phyloP scores from a whole-genome alignment of 306 rosid genomes.

The Malus fusca region DNA sequence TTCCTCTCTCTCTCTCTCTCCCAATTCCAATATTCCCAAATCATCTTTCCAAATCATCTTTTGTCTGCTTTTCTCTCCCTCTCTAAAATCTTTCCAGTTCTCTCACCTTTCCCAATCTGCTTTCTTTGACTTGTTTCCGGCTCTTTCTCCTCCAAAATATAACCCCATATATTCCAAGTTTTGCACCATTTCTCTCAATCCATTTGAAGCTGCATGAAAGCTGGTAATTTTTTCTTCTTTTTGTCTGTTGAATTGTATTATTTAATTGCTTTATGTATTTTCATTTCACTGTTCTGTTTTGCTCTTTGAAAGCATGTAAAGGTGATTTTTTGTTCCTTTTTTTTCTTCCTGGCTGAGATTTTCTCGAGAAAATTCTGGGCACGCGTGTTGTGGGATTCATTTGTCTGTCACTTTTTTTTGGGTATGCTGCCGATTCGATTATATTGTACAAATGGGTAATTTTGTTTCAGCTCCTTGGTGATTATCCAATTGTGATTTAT shows the following conservation, averaged over 20 bases:
- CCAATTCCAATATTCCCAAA: slow-evolving; percentile 20
- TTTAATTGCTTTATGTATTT: slow-evolving; percentile 10
- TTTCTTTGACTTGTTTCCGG: slow-evolving; percentile 60
- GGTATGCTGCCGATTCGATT: slow-evolving; percentile 11
- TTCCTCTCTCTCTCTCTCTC: slow-evolving; percentile 10
- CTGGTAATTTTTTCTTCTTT: slow-evolving; percentile 18
- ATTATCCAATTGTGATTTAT: neutral
- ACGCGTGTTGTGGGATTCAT: neutral
- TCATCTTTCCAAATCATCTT: slow-evolving; percentile 7
- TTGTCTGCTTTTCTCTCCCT: slow-evolving; percentile 14
- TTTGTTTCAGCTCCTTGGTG: neutral
- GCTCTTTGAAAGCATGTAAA: neutral
- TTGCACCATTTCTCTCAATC: slow-evolving; percentile 24
- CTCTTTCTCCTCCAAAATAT: slow-evolving; percentile 28
- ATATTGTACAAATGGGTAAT: slow-evolving; percentile 1
- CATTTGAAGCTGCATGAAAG: slow-evolving; percentile 36
- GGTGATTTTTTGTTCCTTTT: neutral
- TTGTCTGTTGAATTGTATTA: neutral
- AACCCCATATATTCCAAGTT: slow-evolving; percentile 32
- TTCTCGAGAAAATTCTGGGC: slow-evolving; percentile 6
- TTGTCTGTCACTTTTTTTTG: neutral
- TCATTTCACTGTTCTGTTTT: neutral
- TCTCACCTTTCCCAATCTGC: slow-evolving; percentile 42
- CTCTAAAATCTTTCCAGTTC: slow-evolving; percentile 32
- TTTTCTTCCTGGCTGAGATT: slow-evolving; percentile 1